Conservation (phyloP, 2,329 filamentous ascomycete genomes). For the Xylaria hypoxylon region DNA sequence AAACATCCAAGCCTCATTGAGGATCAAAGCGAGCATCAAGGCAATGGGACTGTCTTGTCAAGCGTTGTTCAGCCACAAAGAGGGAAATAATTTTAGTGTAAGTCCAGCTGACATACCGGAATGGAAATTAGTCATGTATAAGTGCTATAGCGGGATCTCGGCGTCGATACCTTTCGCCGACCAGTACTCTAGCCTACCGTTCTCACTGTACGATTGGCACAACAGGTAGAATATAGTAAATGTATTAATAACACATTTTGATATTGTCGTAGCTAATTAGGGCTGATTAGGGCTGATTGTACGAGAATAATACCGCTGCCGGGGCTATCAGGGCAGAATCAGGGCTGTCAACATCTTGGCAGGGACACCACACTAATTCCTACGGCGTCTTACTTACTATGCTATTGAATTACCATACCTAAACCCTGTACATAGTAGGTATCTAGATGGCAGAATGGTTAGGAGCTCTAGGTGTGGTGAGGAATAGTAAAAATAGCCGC, state of each 20-base stretch:
- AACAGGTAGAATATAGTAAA: not conserved
- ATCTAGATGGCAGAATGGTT: too few species aligned
- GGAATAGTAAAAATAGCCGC: not conserved
- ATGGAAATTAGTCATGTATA: not conserved
- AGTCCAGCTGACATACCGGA: not conserved
- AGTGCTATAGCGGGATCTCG: not conserved
- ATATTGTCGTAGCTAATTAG: not conserved
- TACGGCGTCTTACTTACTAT: too few species aligned
- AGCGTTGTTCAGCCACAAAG: not conserved
- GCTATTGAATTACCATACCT: too few species aligned
- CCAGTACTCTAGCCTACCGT: too few species aligned
- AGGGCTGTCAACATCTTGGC: not conserved
- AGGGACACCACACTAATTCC: not conserved
- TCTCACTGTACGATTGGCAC: too few species aligned
- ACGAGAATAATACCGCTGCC: not conserved
- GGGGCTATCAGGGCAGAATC: not conserved
- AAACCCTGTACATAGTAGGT: too few species aligned
- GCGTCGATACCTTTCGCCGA: not conserved
- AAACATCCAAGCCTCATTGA: conserved; percentile 7
- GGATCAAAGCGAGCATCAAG: not conserved
- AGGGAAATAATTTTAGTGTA: not conserved
- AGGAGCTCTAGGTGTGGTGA: not conserved
- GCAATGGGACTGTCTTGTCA: not conserved
- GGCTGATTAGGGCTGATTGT: not conserved
- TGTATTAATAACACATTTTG: not conserved